A percentile compares a stretch with the other conserved stretches of the same genome.
Evolutionary conservation across 75 land plant genomes (phyloP).

Genomic region (Cunninghamia lanceolata): DNA sequence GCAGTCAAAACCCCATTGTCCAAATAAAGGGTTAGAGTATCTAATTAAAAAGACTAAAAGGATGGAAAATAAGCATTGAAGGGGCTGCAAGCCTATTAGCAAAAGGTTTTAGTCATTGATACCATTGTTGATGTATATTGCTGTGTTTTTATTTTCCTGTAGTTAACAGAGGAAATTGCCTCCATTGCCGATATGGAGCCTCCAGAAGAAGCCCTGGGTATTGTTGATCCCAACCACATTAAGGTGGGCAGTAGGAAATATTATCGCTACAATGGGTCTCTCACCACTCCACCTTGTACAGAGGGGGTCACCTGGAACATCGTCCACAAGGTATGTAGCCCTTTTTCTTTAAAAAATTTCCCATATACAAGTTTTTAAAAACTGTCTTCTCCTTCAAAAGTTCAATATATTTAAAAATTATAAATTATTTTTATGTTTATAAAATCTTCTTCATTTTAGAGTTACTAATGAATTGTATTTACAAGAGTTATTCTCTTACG

Average conservation of each 20-base stretch:
- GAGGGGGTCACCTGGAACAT: conserved; percentile 40
- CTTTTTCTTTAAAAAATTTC: too few relatives aligned
- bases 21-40: too few relatives aligned
- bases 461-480: neutral
- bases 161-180: neutral
- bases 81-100: neutral
- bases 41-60: conserved; percentile 2
- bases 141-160: neutral
- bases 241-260: conserved; percentile 1
- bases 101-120: neutral
- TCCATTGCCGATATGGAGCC: neutral
- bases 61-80: conserved; percentile 17
- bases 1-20: too few relatives aligned
- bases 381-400: neutral
- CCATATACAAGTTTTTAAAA: neutral
- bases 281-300: conserved; percentile 44
- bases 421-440: neutral
- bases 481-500: neutral
- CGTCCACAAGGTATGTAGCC: conserved; percentile 13
- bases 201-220: neutral
- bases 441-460: neutral
- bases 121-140: neutral
- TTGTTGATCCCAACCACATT: neutral
- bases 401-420: too few relatives aligned
- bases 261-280: conserved; percentile 39